phyloP scores from a whole-genome alignment of 2,329 filamentous ascomycete genomes.

The Colletotrichum somersetense region DNA sequence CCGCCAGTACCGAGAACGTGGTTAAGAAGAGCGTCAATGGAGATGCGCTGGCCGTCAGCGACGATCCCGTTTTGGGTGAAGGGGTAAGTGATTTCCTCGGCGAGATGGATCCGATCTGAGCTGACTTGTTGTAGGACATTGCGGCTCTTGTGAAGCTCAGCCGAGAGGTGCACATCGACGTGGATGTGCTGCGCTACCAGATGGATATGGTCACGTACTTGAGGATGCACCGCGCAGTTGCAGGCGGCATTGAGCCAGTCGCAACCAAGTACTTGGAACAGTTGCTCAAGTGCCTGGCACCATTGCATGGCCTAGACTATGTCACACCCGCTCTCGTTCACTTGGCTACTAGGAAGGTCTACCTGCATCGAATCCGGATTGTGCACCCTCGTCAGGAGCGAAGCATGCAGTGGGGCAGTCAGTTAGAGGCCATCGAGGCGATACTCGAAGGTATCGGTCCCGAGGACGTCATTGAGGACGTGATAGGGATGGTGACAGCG shows the following conservation, averaged over 20 bases:
- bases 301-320: slow-evolving; percentile 84
- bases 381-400: slow-evolving; percentile 79
- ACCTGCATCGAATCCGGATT: slow-evolving; percentile 84
- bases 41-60: slow-evolving; percentile 8
- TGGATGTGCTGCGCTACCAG: slow-evolving; percentile 86
- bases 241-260: slow-evolving; percentile 79
- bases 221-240: slow-evolving; percentile 87
- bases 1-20: slow-evolving; percentile 59
- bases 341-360: slow-evolving; percentile 88
- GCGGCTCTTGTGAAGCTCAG: slow-evolving; percentile 70
- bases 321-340: slow-evolving; percentile 86
- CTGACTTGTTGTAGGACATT: slow-evolving; percentile 61
- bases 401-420: slow-evolving; percentile 94
- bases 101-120: neutral
- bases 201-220: slow-evolving; percentile 91
- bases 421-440: slow-evolving; percentile 74
- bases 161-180: slow-evolving; percentile 71
- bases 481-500: slow-evolving; percentile 68
- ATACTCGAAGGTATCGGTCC: slow-evolving; percentile 73
- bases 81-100: slow-evolving; percentile 52
- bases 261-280: slow-evolving; percentile 83
- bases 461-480: slow-evolving; percentile 75
- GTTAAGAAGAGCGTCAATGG: slow-evolving; percentile 53
- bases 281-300: slow-evolving; percentile 79
- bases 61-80: slow-evolving; percentile 56